Evolutionary conservation across 495 filamentous ascomycete genomes (phyloP), one percentile per base, ranked within the genome.

Genomic region (Trichoderma gamsii): DNA sequence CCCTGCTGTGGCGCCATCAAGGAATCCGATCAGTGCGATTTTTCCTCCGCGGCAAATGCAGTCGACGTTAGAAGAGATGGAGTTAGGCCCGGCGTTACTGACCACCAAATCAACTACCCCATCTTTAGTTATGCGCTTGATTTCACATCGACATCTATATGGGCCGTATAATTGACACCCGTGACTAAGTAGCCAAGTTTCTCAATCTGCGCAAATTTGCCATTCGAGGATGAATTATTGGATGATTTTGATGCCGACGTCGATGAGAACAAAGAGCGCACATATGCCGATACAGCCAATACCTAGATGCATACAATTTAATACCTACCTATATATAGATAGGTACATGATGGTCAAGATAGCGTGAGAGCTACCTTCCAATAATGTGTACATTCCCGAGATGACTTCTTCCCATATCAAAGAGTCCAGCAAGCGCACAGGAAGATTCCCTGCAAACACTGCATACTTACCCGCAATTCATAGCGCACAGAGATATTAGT

Each of bases 181-280:
- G 35, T 59, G 21, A 66, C 21, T 0, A 46, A 11, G 0, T 63
- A 63, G 7, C 69, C 68, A 4, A 78, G 72, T 49, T 76, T 72
- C 35, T 63, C 69, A 61, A 73, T 52, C 9, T 29, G 21, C 16
- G 70, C 71, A 1, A 76, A 66, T 56, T 79, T 76, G n/a, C 52
- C 65, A 29, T 81, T 77, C 1, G 76, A 77, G 1, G 76, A 79
- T 0, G 79, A 81, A 76, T 81, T 67, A 81, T 79, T n/a, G n/a
- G 65, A 81, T 80, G 1, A 73, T 69, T 9, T 23, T 71, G 25
- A 74, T 27, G 12, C 76, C 74, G 4, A 63, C 70, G 0, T 71
- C 75, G 12, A 76, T 67, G 16, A 67, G 67, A 63, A 77, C 63
- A 15, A 72, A 67, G 18, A 73, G 68, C 0, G 70, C 64, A 25